A percentile compares a stretch with the other conserved stretches of the same genome.
Conservation (phyloP, 345 rosid genomes). For the Diplotaxis tenuifolia region DNA sequence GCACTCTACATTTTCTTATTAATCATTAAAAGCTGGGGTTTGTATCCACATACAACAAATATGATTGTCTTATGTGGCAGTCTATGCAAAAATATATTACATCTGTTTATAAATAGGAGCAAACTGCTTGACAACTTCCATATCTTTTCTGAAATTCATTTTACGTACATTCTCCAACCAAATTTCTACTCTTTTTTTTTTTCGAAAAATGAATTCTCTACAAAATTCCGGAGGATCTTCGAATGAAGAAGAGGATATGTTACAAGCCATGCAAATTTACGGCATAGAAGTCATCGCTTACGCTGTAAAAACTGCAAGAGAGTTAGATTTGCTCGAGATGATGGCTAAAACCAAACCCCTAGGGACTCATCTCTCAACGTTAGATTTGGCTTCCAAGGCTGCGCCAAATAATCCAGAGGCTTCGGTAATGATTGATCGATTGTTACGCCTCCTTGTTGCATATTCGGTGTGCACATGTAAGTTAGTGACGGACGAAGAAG, state of each 20-base stretch:
- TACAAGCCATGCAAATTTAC: not conserved
- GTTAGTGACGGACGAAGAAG: conserved; percentile 17
- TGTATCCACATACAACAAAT: not conserved
- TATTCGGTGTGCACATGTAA: conserved; percentile 23
- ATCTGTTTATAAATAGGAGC: not conserved
- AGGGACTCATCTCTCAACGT: conserved; percentile 11
- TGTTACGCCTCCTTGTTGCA: conserved; percentile 21
- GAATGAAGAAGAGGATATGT: not conserved
- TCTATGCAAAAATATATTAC: not conserved
- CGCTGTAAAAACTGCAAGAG: not conserved
- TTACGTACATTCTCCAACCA: not conserved
- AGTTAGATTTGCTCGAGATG: conserved; percentile 12
- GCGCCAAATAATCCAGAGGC: conserved; percentile 14
- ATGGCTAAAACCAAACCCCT: conserved; percentile 4
- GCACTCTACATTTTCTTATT: too few species aligned
- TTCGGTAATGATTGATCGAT: conserved; percentile 24
- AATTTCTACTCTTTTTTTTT: not conserved
- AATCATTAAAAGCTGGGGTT: not conserved
- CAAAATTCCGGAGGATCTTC: not conserved
- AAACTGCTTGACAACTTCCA: not conserved
- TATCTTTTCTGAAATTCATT: not conserved
- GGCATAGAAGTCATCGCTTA: not conserved
- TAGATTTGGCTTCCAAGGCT: conserved; percentile 16
- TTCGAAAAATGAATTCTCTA: not conserved
- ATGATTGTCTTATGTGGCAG: not conserved